These are phyloP conservation scores for Lactifluus echinatus DNA, from an alignment of 768 basidiomycete species.

Conservation along the genomic window DNA sequence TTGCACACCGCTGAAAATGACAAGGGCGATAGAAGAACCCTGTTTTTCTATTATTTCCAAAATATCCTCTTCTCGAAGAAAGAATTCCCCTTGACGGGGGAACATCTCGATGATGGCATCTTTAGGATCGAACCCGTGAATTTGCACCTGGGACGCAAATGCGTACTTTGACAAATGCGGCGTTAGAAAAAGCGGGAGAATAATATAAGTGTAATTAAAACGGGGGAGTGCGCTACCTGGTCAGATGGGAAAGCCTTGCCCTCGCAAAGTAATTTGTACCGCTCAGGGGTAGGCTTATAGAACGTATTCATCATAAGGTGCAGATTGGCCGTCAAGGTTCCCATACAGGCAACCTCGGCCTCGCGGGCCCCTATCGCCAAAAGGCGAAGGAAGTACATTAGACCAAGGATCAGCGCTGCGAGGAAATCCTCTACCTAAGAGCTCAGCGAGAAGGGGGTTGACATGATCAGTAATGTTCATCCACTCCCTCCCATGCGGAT, in stretches of 20 bases:
- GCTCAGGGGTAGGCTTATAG: slow-evolving; percentile 76
- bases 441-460: slow-evolving; percentile 62
- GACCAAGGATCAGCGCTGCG: background rate
- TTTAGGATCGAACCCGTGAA: slow-evolving; percentile 70
- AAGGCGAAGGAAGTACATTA: slow-evolving; percentile 21
- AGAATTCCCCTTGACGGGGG: slow-evolving; percentile 78
- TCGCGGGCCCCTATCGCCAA: slow-evolving; percentile 64
- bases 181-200: background rate
- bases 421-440: slow-evolving; percentile 57
- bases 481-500: slow-evolving; percentile 83
- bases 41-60: slow-evolving; percentile 62
- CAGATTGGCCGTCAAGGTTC: slow-evolving; percentile 89
- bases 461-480: slow-evolving; percentile 64
- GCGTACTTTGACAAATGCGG: slow-evolving; percentile 59
- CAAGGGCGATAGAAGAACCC: slow-evolving; percentile 74
- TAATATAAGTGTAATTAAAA: background rate
- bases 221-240: slow-evolving; percentile 47
- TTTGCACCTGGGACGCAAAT: slow-evolving; percentile 80
- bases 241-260: slow-evolving; percentile 93
- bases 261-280: slow-evolving; percentile 95
- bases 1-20: slow-evolving; percentile 89
- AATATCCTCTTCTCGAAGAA: slow-evolving; percentile 84
- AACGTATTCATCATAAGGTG: slow-evolving; percentile 93
- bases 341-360: slow-evolving; percentile 92
- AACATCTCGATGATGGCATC: slow-evolving; percentile 68